Evolutionary conservation across 2,329 filamentous ascomycete genomes (phyloP).

Genomic region (Aspergillus fumigatus): DNA sequence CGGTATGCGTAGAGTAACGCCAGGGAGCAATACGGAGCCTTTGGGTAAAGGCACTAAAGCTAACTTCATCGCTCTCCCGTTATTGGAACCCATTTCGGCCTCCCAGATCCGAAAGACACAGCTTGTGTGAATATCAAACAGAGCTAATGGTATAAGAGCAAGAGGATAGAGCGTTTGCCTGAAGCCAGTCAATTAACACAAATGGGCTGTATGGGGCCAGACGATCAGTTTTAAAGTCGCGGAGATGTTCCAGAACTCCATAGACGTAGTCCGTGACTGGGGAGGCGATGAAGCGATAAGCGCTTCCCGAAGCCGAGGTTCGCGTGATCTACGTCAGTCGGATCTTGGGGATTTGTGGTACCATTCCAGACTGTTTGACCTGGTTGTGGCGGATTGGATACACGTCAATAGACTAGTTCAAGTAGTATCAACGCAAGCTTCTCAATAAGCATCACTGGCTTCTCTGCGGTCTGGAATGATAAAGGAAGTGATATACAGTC

Average conservation of each 20-base stretch:
- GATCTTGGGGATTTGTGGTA: conserved; percentile 8
- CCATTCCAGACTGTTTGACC: background rate
- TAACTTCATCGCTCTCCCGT: conserved; percentile 45
- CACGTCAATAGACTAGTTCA: no score
- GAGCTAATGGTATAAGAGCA: background rate
- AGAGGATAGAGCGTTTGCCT: background rate
- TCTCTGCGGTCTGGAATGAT: background rate
- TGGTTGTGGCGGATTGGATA: no score
- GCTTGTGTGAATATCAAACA: background rate
- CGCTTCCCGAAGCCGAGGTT: conserved; percentile 34
- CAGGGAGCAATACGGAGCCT: conserved; percentile 77
- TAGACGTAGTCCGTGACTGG: conserved; percentile 25
- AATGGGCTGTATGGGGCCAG: background rate
- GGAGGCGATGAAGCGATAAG: conserved; percentile 29
- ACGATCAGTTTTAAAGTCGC: conserved; percentile 11
- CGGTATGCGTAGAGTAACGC: conserved; percentile 77
- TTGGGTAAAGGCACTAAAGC: conserved; percentile 79
- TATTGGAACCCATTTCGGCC: conserved; percentile 33
- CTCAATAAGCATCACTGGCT: no score
- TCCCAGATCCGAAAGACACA: conserved; percentile 3
- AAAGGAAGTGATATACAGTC: background rate
- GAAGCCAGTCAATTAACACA: background rate
- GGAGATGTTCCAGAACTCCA: conserved; percentile 29
- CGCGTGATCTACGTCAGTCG: conserved; percentile 15
- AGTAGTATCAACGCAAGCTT: no score